Evolutionary conservation across 441 rosid species (phyloP).

Genomic region (Gossypium gossypioides): DNA sequence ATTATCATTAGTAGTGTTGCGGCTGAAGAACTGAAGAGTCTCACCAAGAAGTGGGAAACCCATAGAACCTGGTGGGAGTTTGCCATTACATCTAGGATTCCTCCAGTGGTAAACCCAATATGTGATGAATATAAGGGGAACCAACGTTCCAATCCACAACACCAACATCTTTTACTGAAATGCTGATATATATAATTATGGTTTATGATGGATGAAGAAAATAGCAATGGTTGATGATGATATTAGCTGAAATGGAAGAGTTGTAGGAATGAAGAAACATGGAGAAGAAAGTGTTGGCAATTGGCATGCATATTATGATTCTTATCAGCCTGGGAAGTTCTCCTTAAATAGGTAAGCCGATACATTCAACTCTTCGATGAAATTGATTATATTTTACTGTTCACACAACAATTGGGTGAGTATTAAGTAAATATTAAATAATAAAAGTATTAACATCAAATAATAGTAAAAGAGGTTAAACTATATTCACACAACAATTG

Average conservation of each 20-base stretch:
- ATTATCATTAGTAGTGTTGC: conserved; percentile 48
- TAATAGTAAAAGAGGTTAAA: too few species aligned
- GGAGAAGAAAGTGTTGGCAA: conserved; percentile 30
- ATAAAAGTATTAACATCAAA: too few species aligned
- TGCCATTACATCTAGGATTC: conserved; percentile 71
- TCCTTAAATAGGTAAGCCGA: conserved; percentile 48
- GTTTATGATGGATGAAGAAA: background rate
- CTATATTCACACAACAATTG: too few species aligned
- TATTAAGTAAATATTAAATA: too few species aligned
- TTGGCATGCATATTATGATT: conserved; percentile 34
- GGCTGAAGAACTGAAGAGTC: conserved; percentile 61
- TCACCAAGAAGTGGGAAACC: conserved; percentile 80
- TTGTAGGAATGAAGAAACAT: conserved; percentile 16
- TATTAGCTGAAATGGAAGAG: conserved; percentile 19
- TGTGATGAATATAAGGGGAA: conserved; percentile 33
- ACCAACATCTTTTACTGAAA: conserved; percentile 40
- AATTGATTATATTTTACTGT: conserved; percentile 8
- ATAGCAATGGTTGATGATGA: background rate
- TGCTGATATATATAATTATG: background rate
- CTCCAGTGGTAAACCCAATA: conserved; percentile 57
- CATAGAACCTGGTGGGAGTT: conserved; percentile 91
- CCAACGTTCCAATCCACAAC: conserved; percentile 33
- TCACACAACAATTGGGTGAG: background rate
- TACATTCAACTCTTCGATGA: conserved; percentile 18
- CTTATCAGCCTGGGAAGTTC: conserved; percentile 30